A percentile compares a stretch with the other conserved stretches of the same genome.
phyloP scores from a whole-genome alignment of 345 rosid genomes.

The Heritiera fomes region DNA sequence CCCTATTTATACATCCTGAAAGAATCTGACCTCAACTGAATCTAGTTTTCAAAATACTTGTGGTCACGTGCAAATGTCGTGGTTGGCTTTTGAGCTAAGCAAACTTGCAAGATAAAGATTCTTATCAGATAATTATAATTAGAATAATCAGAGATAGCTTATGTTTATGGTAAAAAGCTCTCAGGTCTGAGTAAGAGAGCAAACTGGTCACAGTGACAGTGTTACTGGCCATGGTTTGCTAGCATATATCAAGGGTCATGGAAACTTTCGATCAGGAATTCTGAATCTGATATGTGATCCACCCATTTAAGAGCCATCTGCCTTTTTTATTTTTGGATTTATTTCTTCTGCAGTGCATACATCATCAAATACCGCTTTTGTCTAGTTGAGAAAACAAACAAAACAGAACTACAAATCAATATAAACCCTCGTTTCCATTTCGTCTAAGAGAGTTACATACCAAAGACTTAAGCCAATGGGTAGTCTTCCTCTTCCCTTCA shows the following conservation, averaged over 20 bases:
- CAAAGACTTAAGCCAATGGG: slow-evolving; percentile 7
- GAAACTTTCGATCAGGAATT: background rate
- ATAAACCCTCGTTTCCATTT: background rate
- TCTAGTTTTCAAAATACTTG: background rate
- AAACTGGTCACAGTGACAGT: too few relatives aligned
- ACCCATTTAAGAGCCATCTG: background rate
- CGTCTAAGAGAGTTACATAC: background rate
- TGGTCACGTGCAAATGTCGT: background rate
- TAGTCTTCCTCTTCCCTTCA: slow-evolving; percentile 2
- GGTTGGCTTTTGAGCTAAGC: slow-evolving; percentile 15
- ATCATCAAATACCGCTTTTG: slow-evolving; percentile 1
- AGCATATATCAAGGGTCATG: background rate
- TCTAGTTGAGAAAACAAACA: background rate
- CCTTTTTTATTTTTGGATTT: background rate
- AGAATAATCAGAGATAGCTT: background rate
- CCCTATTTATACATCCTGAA: too few relatives aligned
- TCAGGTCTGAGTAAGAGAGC: background rate
- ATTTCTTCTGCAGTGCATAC: background rate
- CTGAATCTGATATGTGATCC: background rate
- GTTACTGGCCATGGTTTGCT: too few relatives aligned
- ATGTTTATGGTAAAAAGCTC: background rate
- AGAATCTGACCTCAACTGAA: too few relatives aligned
- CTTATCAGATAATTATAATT: background rate
- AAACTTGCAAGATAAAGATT: background rate
- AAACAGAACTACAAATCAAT: background rate